A percentile compares a stretch with the other conserved stretches of the same genome.
These are phyloP conservation scores for Tolypocladium tundrense DNA, from an alignment of 2,329 filamentous ascomycete species.

Conservation along the genomic window DNA sequence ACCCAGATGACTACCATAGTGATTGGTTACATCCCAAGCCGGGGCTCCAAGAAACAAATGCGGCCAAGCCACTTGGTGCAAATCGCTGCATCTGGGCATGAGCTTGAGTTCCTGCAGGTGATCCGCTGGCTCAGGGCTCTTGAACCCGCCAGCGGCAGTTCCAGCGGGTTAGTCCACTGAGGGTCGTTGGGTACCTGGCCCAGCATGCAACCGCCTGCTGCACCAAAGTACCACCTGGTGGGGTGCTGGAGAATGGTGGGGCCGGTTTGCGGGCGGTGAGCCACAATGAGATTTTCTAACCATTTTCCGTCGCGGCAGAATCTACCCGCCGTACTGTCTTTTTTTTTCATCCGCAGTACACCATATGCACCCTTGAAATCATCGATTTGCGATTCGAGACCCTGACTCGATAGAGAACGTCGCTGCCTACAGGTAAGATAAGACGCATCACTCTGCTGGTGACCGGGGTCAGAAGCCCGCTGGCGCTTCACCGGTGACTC, in stretches of 20 bases:
- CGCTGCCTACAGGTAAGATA: neutral
- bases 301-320: neutral
- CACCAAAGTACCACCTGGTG: neutral
- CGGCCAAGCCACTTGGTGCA: neutral
- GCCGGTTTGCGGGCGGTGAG: neutral
- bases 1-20: neutral
- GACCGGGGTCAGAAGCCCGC: neutral
- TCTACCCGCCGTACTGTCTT: too few relatives aligned
- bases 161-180: neutral
- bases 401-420: neutral
- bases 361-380: neutral
- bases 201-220: neutral
- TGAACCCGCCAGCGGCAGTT: neutral
- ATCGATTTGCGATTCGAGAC: neutral
- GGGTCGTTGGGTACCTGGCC: neutral
- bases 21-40: neutral
- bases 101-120: neutral
- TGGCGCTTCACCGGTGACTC: neutral
- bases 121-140: neutral
- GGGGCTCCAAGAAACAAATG: neutral
- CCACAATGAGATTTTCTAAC: neutral
- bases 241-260: neutral
- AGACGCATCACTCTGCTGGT: neutral
- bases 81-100: neutral
- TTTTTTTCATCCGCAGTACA: neutral